Conservation (phyloP, 2,329 filamentous ascomycete genomes). For the Ceratocystis destructans region DNA sequence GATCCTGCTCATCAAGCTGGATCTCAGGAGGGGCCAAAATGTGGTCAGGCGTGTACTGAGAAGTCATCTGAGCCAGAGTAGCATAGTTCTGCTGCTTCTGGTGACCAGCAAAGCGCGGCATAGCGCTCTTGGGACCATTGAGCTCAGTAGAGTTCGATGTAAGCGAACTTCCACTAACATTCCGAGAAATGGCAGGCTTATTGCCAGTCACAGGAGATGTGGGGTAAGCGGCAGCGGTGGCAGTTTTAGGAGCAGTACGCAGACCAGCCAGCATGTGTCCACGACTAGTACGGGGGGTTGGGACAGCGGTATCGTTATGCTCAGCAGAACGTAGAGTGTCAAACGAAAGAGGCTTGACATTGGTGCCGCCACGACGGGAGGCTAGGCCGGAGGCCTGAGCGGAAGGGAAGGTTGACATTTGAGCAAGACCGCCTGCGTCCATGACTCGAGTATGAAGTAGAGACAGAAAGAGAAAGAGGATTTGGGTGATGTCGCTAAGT, state of each 20-base stretch:
- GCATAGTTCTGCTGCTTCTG: conserved; percentile 25
- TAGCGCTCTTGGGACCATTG: conserved; percentile 41
- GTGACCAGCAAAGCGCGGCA: conserved; percentile 33
- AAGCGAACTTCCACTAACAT: conserved; percentile 33
- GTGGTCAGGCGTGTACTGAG: conserved; percentile 69
- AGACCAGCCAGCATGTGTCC: conserved; percentile 88
- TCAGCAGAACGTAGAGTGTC: conserved; percentile 56
- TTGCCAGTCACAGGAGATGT: conserved; percentile 41
- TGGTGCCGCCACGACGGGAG: conserved; percentile 68
- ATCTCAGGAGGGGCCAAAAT: conserved; percentile 73
- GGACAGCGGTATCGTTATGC: conserved; percentile 50
- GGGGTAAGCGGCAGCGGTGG: conserved; percentile 56
- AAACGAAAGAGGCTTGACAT: conserved; percentile 80
- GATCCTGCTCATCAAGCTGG: conserved; percentile 53
- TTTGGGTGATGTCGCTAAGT: background rate
- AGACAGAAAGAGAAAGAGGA: conserved; percentile 11
- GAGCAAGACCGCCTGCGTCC: conserved; percentile 98
- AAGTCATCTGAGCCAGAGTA: conserved; percentile 26
- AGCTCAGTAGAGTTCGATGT: conserved; percentile 31
- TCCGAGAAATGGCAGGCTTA: conserved; percentile 32
- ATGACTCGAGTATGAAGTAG: conserved; percentile 36
- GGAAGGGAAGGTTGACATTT: conserved; percentile 73
- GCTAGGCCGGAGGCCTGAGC: conserved; percentile 66
- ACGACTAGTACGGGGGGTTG: conserved; percentile 84
- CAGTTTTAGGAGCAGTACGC: conserved; percentile 82